A percentile compares a stretch with the other conserved stretches of the same genome.
Evolutionary conservation across 192 early-diverging fungal genomes (phyloP).

Genomic region (Coemansia umbellata): DNA sequence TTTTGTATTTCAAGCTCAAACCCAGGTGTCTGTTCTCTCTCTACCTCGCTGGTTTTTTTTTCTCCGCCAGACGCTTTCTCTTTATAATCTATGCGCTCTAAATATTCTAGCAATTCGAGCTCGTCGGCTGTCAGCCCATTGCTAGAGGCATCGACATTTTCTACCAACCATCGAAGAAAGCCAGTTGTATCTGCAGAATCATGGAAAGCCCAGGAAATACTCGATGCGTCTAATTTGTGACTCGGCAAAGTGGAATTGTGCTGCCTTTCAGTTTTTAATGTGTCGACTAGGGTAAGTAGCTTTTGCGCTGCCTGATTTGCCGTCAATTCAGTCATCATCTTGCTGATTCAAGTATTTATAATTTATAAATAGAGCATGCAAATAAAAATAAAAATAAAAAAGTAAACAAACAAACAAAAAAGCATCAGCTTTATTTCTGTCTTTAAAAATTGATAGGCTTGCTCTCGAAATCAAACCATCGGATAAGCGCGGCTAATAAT

Average conservation of each 20-base stretch:
- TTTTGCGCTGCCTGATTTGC: constrained; percentile 32
- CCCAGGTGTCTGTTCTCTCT: not conserved
- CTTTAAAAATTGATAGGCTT: too few relatives aligned
- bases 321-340: constrained; percentile 15
- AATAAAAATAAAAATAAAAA: constrained; percentile 2
- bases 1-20: constrained; percentile 22
- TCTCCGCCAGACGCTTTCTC: not conserved
- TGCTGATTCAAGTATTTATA: too few relatives aligned
- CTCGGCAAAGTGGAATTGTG: too few relatives aligned
- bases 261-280: constrained; percentile 3
- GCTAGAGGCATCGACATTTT: constrained; percentile 20
- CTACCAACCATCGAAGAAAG: constrained; percentile 29
- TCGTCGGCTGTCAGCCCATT: constrained; percentile 32
- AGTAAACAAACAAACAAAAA: constrained; percentile 4
- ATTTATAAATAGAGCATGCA: not conserved
- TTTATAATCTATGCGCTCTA: constrained; percentile 25
- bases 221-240: constrained; percentile 18
- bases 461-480: too few relatives aligned
- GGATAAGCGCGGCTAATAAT: too few relatives aligned
- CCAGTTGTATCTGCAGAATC: constrained; percentile 35
- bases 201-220: constrained; percentile 47
- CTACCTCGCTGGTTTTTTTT: not conserved
- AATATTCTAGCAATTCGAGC: constrained; percentile 27
- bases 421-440: too few relatives aligned
- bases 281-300: constrained; percentile 19